These are phyloP conservation scores for Camillea tinctor DNA, from an alignment of 2,329 filamentous ascomycete species.

Conservation along the genomic window DNA sequence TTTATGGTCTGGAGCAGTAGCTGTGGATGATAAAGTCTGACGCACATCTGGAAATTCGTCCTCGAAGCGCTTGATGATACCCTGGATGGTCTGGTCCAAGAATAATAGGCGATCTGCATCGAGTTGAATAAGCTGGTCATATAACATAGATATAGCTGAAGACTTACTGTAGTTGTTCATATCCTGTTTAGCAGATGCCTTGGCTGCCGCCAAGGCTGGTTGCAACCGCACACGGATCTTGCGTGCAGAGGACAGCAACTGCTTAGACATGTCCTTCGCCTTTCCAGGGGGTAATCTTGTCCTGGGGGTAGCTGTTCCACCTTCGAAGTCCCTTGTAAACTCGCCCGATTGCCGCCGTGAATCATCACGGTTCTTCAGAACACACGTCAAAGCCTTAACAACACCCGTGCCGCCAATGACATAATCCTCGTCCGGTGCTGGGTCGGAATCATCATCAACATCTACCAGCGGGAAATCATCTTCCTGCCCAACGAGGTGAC, in stretches of 20 bases:
- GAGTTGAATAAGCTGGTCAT: constrained; percentile 25
- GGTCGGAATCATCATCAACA: constrained; percentile 60
- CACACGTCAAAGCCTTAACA: constrained; percentile 89
- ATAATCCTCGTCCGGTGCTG: constrained; percentile 87
- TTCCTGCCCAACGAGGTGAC: constrained; percentile 79
- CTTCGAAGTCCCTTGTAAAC: constrained; percentile 52
- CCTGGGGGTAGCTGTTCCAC: constrained; percentile 46
- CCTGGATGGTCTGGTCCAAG: constrained; percentile 82
- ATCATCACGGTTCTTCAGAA: constrained; percentile 75
- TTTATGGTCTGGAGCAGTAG: constrained; percentile 24
- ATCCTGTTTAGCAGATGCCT: constrained; percentile 68
- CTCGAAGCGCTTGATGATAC: constrained; percentile 94
- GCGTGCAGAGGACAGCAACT: constrained; percentile 79
- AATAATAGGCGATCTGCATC: constrained; percentile 72
- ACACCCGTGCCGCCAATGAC: constrained; percentile 94
- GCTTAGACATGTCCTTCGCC: constrained; percentile 91
- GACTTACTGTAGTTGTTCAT: constrained; percentile 69
- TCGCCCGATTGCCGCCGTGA: constrained; percentile 53
- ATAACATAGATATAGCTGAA: not conserved
- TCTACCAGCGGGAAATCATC: constrained; percentile 44
- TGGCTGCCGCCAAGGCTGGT: constrained; percentile 73
- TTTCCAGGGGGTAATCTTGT: constrained; percentile 53
- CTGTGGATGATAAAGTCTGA: constrained; percentile 33
- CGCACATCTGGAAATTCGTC: constrained; percentile 93
- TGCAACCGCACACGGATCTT: constrained; percentile 85